These are phyloP conservation scores for Amanita polypyramis DNA, from an alignment of 768 basidiomycete genomes.

Conservation along the genomic window DNA sequence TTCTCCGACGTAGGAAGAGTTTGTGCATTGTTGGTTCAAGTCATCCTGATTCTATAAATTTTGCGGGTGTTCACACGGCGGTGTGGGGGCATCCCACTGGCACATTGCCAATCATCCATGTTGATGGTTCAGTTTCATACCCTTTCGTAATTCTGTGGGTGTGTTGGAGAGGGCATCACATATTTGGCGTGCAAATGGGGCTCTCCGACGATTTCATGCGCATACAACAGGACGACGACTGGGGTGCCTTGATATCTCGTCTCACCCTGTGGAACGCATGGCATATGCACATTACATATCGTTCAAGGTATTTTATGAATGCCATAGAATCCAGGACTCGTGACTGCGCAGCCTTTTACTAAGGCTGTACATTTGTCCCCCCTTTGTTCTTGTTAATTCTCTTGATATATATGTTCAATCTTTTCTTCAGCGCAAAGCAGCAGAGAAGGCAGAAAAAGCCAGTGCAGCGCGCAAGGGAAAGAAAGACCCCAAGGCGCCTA, in stretches of 20 bases:
- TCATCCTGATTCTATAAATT: background rate
- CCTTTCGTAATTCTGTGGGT: background rate
- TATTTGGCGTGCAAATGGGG: background rate
- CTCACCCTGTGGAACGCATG: background rate
- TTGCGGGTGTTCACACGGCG: background rate
- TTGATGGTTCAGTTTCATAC: background rate
- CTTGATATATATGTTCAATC: background rate
- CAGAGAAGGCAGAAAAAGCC: slow-evolving; percentile 59
- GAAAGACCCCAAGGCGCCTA: slow-evolving; percentile 81
- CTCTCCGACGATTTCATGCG: background rate
- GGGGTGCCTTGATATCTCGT: background rate
- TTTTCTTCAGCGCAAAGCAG: slow-evolving; percentile 59
- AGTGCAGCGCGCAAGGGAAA: slow-evolving; percentile 36
- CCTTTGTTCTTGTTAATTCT: too few relatives aligned
- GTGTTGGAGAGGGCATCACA: background rate
- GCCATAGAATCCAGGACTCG: too few relatives aligned
- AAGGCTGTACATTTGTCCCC: background rate
- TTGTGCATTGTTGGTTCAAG: slow-evolving; percentile 1
- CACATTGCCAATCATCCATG: background rate
- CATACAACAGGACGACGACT: background rate
- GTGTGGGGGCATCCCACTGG: background rate
- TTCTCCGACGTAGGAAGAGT: slow-evolving; percentile 12
- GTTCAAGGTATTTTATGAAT: too few relatives aligned
- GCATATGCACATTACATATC: too few relatives aligned
- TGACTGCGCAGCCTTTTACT: background rate